Base-by-base conservation (phyloP, 371 early-diverging fungal species). In the Vairimorpha ceranae region DNA sequence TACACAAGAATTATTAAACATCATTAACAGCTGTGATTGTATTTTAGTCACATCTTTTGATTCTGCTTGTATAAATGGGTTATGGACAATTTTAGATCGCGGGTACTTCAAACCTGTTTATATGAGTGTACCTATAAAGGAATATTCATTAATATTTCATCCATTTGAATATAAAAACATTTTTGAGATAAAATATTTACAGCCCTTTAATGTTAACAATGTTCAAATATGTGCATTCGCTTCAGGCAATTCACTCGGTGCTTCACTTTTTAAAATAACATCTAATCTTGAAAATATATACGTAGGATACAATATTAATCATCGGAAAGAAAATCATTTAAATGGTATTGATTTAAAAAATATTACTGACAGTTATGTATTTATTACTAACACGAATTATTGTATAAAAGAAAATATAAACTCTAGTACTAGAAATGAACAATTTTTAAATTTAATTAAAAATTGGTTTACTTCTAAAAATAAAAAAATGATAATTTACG, bases 221-320 rank as follows among this genome's bases (percentile, higher is more conserved):
- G 90, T 97, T 14, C 87, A 88, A 0, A 87, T 96, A 51, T 91
- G 91, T 10, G 92, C 97, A 1, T 90, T 90, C 80, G 86, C 89
- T 38, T 94, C 94, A 17, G 99, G 97, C 6, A 92, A 95, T 80
- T 89, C 94, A 0, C 85, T 96, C 59, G 99, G 99, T 77, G 97
- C 95, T 45, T 89, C 94, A 0, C 85, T 97, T 30, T 98, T 94
- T 94, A 92, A 90, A 76, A 92, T 98, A 64, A 88, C 88, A 69
- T 92, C 91, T 77, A 93, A 90, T 63, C 88, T 90, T 6, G 93
- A 95, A 67, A 89, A 89, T 23, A 90, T 97, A 72, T 85, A 95
- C 0, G 92, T 97, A 78, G 93, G 93, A 0, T 92, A 93, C 29
- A 92, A 94, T 78, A 90, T 90, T 77, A 96, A 95, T 80, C 94